phyloP scores from a whole-genome alignment of 805 yeast genomes.

The Ogataea allantospora region DNA sequence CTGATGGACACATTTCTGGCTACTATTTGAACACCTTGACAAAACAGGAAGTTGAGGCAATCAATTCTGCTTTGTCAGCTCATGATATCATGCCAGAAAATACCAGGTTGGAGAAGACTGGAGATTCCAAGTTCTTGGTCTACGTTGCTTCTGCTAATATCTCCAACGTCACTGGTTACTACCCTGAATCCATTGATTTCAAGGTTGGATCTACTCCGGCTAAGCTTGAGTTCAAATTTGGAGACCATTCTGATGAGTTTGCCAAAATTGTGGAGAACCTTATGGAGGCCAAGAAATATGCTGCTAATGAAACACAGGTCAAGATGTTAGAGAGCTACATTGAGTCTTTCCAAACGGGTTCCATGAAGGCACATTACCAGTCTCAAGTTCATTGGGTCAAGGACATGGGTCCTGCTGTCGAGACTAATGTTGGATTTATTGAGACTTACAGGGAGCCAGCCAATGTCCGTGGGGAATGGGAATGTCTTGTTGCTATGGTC shows the following conservation, averaged over 20 bases:
- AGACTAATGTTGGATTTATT: conserved; percentile 84
- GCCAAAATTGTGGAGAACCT: conserved; percentile 54
- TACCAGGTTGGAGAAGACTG: conserved; percentile 64
- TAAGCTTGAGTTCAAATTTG: conserved; percentile 57
- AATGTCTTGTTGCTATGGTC: conserved; percentile 86
- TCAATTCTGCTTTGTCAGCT: conserved; percentile 64
- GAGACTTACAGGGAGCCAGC: conserved; percentile 93
- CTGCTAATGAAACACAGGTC: conserved; percentile 70
- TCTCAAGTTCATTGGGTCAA: conserved; percentile 88
- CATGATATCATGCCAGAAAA: conserved; percentile 74
- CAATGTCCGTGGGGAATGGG: conserved; percentile 93
- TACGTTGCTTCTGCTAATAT: conserved; percentile 64
- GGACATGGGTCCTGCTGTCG: conserved; percentile 75
- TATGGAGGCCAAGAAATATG: conserved; percentile 53
- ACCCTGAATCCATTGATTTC: conserved; percentile 47
- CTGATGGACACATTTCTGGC: conserved; percentile 69
- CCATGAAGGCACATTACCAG: conserved; percentile 79
- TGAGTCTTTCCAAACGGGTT: conserved; percentile 73
- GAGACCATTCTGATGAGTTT: conserved; percentile 75
- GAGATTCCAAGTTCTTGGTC: conserved; percentile 50
- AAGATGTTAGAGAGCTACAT: conserved; percentile 66
- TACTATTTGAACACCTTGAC: conserved; percentile 63
- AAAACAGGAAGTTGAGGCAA: conserved; percentile 59
- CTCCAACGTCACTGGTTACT: conserved; percentile 53
- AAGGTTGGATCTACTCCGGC: conserved; percentile 41